Percentiles rank a stretch among this genome's conserved stretches.
Evolutionary conservation across 139 green algal species (phyloP).

Genomic region (Ettlia oleoabundans): DNA sequence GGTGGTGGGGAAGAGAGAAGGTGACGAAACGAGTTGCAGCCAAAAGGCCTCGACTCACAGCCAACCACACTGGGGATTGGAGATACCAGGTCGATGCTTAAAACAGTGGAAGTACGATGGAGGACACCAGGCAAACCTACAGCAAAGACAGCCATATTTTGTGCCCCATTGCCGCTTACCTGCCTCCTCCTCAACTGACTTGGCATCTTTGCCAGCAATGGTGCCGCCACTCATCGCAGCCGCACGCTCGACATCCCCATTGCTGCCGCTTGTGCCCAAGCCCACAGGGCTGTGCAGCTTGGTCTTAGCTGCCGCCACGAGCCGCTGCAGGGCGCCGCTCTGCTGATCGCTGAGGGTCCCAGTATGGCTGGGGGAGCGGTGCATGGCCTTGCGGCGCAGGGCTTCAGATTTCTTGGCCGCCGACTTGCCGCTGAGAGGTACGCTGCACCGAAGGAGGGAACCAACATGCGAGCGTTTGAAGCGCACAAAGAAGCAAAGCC

Average conservation of each 20-base stretch:
- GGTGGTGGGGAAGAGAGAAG: no score
- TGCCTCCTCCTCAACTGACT: not conserved
- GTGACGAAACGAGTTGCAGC: not conserved
- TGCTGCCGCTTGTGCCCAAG: not conserved
- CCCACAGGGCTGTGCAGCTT: constrained; percentile 24
- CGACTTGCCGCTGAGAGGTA: constrained; percentile 18
- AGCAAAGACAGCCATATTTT: no score
- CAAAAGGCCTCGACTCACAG: not conserved
- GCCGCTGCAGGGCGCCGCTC: not conserved
- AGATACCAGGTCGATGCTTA: no score
- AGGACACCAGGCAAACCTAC: no score
- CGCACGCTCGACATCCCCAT: not conserved
- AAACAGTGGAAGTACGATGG: no score
- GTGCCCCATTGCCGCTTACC: not conserved
- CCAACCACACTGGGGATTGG: not conserved
- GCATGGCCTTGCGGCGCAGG: constrained; percentile 32
- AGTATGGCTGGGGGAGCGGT: not conserved
- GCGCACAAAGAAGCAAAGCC: not conserved
- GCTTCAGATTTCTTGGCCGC: not conserved
- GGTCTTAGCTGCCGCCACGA: not conserved
- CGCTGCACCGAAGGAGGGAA: not conserved
- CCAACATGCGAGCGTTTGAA: not conserved
- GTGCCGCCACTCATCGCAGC: not conserved
- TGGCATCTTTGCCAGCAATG: not conserved
- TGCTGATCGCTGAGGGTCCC: not conserved